Conservation (phyloP, 192 early-diverging fungal species). For the Coemansia sp. region DNA sequence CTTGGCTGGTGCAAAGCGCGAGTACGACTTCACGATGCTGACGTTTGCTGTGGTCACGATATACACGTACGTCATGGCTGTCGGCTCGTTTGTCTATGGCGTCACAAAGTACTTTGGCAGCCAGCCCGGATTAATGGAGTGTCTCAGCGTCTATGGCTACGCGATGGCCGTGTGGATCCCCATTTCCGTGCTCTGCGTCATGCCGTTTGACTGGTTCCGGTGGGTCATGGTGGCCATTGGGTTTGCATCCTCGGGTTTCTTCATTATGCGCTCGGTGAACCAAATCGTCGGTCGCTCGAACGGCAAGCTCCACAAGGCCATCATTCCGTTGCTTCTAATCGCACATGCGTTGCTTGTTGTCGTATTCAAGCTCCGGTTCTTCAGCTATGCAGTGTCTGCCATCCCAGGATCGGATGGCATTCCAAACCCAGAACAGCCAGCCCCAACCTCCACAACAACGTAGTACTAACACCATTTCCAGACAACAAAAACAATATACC, state of each 20-base stretch:
- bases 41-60: conserved; percentile 78
- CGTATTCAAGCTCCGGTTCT: conserved; percentile 85
- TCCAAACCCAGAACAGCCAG: not conserved
- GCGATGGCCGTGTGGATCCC: conserved; percentile 92
- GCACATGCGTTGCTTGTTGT: conserved; percentile 71
- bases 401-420: conserved; percentile 3
- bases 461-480: not conserved
- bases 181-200: conserved; percentile 74
- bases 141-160: conserved; percentile 89
- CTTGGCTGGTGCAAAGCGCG: conserved; percentile 57
- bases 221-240: conserved; percentile 80
- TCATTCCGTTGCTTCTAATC: conserved; percentile 64
- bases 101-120: conserved; percentile 83
- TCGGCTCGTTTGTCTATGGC: conserved; percentile 76
- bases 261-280: conserved; percentile 49
- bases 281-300: conserved; percentile 67
- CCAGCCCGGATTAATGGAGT: conserved; percentile 81
- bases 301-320: conserved; percentile 66
- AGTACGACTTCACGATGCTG: conserved; percentile 80
- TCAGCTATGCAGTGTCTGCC: conserved; percentile 59
- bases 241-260: conserved; percentile 70
- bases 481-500: conserved; percentile 2
- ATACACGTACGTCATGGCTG: conserved; percentile 76
- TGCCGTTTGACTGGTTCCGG: conserved; percentile 77
- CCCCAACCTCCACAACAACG: not conserved